A percentile compares a stretch with the other conserved stretches of the same genome.
phyloP scores from a whole-genome alignment of 2,329 filamentous ascomycete species.

The Metarhizium robertsii region DNA sequence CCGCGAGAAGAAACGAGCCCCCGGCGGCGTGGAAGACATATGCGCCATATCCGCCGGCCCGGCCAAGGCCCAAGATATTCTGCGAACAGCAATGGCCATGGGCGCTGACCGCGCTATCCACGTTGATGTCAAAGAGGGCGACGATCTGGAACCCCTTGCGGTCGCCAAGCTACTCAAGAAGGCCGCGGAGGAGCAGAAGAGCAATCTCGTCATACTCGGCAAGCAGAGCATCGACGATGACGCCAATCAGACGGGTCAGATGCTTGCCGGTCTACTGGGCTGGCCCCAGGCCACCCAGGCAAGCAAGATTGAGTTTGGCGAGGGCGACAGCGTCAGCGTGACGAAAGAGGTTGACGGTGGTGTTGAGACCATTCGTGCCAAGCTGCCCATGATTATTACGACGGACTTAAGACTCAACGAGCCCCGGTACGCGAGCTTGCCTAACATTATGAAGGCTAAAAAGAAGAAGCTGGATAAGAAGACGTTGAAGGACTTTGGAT shows the following conservation, averaged over 20 bases:
- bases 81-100: conserved; percentile 98
- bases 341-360: conserved; percentile 93
- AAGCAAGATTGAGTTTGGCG: conserved; percentile 68
- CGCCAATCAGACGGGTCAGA: conserved; percentile 90
- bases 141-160: conserved; percentile 77
- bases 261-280: conserved; percentile 84
- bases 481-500: conserved; percentile 70
- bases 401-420: conserved; percentile 92
- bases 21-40: conserved; percentile 78
- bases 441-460: conserved; percentile 99
- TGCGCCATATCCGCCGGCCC: conserved; percentile 83
- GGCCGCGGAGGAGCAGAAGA: conserved; percentile 73
- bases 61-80: conserved; percentile 74
- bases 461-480: conserved; percentile 98
- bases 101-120: conserved; percentile 88
- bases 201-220: conserved; percentile 86
- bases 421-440: conserved; percentile 88
- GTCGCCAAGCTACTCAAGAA: conserved; percentile 83
- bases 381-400: conserved; percentile 87
- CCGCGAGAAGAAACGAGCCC: conserved; percentile 71
- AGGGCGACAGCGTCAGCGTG: conserved; percentile 62
- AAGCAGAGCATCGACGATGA: conserved; percentile 99
- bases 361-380: conserved; percentile 76
- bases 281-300: conserved; percentile 97
- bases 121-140: conserved; percentile 68